Evolutionary conservation across 2,329 filamentous ascomycete species (phyloP).

Genomic region (Fusarium armeniacum): DNA sequence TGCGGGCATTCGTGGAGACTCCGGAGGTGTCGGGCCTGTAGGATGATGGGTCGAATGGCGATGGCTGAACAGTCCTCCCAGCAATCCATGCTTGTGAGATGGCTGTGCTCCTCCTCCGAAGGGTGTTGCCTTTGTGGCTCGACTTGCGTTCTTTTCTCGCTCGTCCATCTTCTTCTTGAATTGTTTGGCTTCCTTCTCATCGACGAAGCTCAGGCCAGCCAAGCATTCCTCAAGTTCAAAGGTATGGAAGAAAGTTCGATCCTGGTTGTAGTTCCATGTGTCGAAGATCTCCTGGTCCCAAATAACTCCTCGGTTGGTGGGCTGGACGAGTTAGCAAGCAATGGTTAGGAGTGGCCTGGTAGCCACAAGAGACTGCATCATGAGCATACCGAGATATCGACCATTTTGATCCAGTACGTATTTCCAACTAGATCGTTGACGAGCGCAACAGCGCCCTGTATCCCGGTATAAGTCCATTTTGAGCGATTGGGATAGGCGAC

Average conservation of each 20-base stretch:
- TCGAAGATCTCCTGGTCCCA: conserved; percentile 99
- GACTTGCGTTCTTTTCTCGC: conserved; percentile 93
- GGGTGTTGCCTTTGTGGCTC: conserved; percentile 83
- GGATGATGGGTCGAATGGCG: conserved; percentile 69
- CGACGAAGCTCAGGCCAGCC: conserved; percentile 90
- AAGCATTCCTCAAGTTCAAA: conserved; percentile 96
- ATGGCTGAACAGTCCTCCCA: conserved; percentile 75
- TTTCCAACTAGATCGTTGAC: conserved; percentile 95
- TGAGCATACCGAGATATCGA: conserved; percentile 85
- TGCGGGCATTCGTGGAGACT: conserved; percentile 65
- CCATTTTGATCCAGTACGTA: conserved; percentile 97
- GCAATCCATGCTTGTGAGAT: conserved; percentile 60
- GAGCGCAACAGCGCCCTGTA: conserved; percentile 92
- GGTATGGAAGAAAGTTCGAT: conserved; percentile 96
- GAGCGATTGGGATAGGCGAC: conserved; percentile 88
- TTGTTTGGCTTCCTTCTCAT: conserved; percentile 97
- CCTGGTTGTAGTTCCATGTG: conserved; percentile 93
- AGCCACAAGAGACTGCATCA: conserved; percentile 21
- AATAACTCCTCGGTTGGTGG: conserved; percentile 85
- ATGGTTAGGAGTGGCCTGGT: conserved; percentile 22
- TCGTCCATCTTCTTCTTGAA: conserved; percentile 99
- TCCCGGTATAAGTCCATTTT: conserved; percentile 93
- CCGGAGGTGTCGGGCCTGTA: conserved; percentile 70
- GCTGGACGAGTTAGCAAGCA: conserved; percentile 60
- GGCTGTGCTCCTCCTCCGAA: conserved; percentile 70